Percentiles rank a stretch among this genome's conserved stretches.
phyloP scores from a whole-genome alignment of 164 flowering plant species.

The Santalum album region DNA sequence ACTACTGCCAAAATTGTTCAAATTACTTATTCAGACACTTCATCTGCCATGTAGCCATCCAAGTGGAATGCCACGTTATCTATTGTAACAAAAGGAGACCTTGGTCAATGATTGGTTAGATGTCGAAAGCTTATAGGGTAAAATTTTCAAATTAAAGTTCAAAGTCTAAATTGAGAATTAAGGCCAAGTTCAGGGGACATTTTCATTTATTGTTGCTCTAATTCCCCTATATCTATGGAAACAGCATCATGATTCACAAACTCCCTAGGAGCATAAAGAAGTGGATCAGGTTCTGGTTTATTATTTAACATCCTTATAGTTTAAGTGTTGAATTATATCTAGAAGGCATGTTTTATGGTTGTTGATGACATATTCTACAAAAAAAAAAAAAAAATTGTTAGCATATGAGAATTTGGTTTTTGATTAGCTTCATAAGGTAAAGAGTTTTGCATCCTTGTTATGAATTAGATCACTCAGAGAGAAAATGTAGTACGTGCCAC shows the following conservation, averaged over 20 bases:
- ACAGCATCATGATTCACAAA: conserved; percentile 43
- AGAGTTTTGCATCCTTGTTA: neutral
- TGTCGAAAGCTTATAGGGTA: too few relatives aligned
- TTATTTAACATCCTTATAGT: neutral
- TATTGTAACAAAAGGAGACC: too few relatives aligned
- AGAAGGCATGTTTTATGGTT: neutral
- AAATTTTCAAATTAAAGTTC: too few relatives aligned
- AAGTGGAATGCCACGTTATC: too few relatives aligned
- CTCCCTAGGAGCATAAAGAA: conserved; percentile 28
- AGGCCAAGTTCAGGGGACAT: too few relatives aligned
- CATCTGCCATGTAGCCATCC: too few relatives aligned
- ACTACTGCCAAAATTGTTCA: too few relatives aligned
- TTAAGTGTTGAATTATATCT: neutral
- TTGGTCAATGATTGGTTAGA: too few relatives aligned
- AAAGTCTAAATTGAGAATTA: too few relatives aligned
- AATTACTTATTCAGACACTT: too few relatives aligned
- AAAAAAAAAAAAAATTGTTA: too few relatives aligned
- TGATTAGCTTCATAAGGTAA: too few relatives aligned
- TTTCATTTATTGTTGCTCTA: conserved; percentile 38
- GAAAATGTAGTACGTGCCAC: conserved; percentile 47
- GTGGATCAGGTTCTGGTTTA: conserved; percentile 35
- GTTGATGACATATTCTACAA: neutral
- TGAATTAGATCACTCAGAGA: conserved; percentile 30
- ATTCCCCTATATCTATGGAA: conserved; percentile 79
- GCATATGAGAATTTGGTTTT: neutral